Percentiles rank a stretch among this genome's conserved stretches.
Conservation (phyloP, 768 basidiomycete genomes). For the Boletus speciosus region DNA sequence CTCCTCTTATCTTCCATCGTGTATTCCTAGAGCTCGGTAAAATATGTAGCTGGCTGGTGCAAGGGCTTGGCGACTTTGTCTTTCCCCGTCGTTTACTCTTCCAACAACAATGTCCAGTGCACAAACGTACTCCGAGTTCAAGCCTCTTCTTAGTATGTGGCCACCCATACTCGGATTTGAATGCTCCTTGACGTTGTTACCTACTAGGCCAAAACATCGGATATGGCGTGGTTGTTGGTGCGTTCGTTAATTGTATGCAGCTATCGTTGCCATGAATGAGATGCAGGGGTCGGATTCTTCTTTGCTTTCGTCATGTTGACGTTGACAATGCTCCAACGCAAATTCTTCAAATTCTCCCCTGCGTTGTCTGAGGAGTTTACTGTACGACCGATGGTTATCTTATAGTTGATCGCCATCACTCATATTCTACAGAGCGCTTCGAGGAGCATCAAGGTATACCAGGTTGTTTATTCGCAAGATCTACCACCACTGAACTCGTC, state of each 20-base stretch:
- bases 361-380: slow-evolving; percentile 47
- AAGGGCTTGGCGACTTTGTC: background rate
- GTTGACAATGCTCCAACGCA: slow-evolving; percentile 43
- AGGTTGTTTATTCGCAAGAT: background rate
- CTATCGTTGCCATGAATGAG: background rate
- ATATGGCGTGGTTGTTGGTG: slow-evolving; percentile 49
- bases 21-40: background rate
- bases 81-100: background rate
- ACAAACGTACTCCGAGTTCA: slow-evolving; percentile 35
- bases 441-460: slow-evolving; percentile 40
- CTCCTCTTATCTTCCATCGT: background rate
- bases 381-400: slow-evolving; percentile 27
- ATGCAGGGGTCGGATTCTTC: slow-evolving; percentile 47
- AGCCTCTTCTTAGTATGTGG: slow-evolving; percentile 37
- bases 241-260: slow-evolving; percentile 1
- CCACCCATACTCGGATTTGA: background rate
- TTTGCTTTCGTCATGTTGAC: slow-evolving; percentile 47
- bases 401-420: background rate
- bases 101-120: slow-evolving; percentile 12
- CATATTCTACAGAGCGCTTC: slow-evolving; percentile 37
- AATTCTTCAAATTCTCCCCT: slow-evolving; percentile 45
- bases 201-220: slow-evolving; percentile 43
- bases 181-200: background rate
- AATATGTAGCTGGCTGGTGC: slow-evolving; percentile 3
- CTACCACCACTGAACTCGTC: background rate